Base-by-base conservation (phyloP, 345 rosid genomes). In the Nephelium lappaceum region DNA sequence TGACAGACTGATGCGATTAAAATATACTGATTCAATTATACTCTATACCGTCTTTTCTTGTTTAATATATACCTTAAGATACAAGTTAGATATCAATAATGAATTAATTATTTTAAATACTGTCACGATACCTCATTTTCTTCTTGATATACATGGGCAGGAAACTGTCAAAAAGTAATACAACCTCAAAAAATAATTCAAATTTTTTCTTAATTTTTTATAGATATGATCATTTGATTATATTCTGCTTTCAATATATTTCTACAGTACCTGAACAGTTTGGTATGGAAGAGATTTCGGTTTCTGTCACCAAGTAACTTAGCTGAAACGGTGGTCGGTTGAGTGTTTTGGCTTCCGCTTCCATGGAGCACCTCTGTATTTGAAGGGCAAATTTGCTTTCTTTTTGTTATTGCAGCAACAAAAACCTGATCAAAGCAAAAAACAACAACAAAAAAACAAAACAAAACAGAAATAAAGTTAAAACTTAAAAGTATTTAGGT, bases 321-420 rank as follows among this genome's bases (percentile, higher is more conserved):
- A 64, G 68, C 36, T 10, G 25, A 65, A 71, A 43, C n/a, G 25
- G 53, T 77, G 80, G 78, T 84, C 62, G 66, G 74, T 57, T 42
- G 65, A 57, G 72, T 83, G 73, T 51, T 69, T 83, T 84, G 92
- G 85, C 80, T 80, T 84, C 88, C 89, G 72, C 79, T 80, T 84
- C 87, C 89, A 73, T 88, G 83, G 68, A 88, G 89, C 87, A 84
- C 79, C 19, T 87, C 82, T 8, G 84, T 74, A 60, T 86, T 88
- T 47, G 97, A 88, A 66, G 97, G 98, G 63, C 87, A 88, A 25
- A 75, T 83, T 81, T 91, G 94, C 79, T 93, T 90, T 71, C 98
- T 87, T 73, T 93, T 95, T 31, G 82, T 64, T 72, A 89, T 75
- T 31, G 99, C 98, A 6, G 98, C 99, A 77, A 93, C 93, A 45